Conservation (phyloP, 1,139 yeast genomes). For the Keqinozyma sinolaborantium region DNA sequence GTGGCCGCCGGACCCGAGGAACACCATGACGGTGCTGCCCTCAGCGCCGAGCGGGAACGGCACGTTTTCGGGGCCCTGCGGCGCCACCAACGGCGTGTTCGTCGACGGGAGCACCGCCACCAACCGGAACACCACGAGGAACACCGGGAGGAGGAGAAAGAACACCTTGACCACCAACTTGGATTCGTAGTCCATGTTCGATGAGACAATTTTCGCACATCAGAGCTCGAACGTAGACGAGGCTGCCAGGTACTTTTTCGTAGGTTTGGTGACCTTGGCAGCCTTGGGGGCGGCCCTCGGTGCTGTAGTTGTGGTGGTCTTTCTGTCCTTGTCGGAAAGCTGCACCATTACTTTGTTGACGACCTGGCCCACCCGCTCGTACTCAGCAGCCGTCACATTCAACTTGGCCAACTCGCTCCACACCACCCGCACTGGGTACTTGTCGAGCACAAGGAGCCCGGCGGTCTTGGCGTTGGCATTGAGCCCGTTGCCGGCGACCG, state of each 20-base stretch:
- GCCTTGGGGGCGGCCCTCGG: neutral
- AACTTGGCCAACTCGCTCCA: constrained; percentile 63
- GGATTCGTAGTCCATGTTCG: constrained; percentile 24
- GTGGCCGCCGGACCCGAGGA: constrained; percentile 87
- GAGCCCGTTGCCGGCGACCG: constrained; percentile 25
- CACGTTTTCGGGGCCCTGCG: neutral
- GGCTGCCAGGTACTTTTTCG: constrained; percentile 4
- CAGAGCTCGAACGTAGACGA: constrained; percentile 5
- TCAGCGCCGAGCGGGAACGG: constrained; percentile 2
- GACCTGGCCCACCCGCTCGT: constrained; percentile 49
- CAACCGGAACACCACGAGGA: constrained; percentile 21
- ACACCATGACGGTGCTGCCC: constrained; percentile 43
- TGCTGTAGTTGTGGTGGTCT: constrained; percentile 2
- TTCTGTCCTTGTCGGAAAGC: constrained; percentile 40
- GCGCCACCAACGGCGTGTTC: constrained; percentile 6
- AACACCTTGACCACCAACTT: constrained; percentile 18
- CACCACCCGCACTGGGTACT: constrained; percentile 51
- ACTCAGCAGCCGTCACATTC: constrained; percentile 46
- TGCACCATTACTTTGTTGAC: constrained; percentile 58
- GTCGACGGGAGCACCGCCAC: constrained; percentile 26
- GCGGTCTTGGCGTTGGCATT: constrained; percentile 27
- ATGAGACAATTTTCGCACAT: constrained; percentile 1
- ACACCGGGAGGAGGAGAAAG: constrained; percentile 20
- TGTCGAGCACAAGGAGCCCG: constrained; percentile 31
- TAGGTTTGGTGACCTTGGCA: constrained; percentile 2